These are phyloP conservation scores for Mucor ambiguus DNA, from an alignment of 371 early-diverging fungal genomes.

Conservation along the genomic window DNA sequence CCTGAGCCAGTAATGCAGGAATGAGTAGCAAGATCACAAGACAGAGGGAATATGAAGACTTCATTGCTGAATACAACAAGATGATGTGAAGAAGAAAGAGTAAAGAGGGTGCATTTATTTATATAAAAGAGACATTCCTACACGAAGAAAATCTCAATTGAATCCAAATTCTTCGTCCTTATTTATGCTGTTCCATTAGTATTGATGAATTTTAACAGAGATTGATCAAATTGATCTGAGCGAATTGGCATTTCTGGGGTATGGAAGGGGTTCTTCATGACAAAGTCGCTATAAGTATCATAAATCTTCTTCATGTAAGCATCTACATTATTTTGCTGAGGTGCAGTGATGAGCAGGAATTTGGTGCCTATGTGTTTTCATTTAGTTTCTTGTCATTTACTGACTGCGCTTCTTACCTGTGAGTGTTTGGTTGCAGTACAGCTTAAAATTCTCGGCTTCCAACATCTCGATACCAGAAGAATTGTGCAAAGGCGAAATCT, in stretches of 20 bases:
- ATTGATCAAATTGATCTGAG: conserved; percentile 91
- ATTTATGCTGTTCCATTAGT: conserved; percentile 7
- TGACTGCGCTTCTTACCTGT: conserved; percentile 67
- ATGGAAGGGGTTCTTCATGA: conserved; percentile 99
- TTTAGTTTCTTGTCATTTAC: neutral
- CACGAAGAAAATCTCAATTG: neutral
- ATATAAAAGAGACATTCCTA: conserved; percentile 4
- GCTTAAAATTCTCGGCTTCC: conserved; percentile 88
- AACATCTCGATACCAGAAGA: conserved; percentile 90
- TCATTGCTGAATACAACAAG: neutral
- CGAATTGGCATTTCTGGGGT: conserved; percentile 99
- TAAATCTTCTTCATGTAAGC: conserved; percentile 78
- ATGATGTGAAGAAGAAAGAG: neutral
- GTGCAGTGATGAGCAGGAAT: conserved; percentile 87
- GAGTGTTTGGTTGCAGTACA: conserved; percentile 91
- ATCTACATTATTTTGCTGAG: conserved; percentile 74
- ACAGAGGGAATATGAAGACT: neutral
- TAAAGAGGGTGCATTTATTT: neutral
- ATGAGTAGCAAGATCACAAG: neutral
- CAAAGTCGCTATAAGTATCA: conserved; percentile 93
- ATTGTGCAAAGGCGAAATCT: conserved; percentile 84
- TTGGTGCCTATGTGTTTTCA: conserved; percentile 76
- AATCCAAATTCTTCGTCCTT: neutral
- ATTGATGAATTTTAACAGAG: conserved; percentile 74
- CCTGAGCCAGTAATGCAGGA: neutral